Evolutionary conservation across 306 rosid species (phyloP), one percentile per base, ranked within the genome.

Genomic region (Vachellia pachyceras): DNA sequence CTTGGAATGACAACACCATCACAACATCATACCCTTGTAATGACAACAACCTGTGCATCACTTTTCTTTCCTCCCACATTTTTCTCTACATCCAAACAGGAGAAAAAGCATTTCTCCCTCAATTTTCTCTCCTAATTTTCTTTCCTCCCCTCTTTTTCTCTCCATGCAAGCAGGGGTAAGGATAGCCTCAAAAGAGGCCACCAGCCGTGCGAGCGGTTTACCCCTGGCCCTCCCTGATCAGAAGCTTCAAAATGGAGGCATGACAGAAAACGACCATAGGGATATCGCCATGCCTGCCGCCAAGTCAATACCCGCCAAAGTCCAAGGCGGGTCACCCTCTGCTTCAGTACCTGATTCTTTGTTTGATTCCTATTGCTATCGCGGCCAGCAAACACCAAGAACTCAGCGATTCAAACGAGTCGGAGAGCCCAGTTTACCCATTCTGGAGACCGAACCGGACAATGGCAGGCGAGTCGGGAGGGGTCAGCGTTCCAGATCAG

Each of bases 331-430:
- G 3, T 45, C 85, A 69, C 6, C 78, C 6, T 5, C 83, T 22
- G 57, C 47, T 29, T 64, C 73, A 7, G 0, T 20, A 1, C 6
- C 29, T 18, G 23, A 29, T 2, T 13, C 44, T 18, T 18, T 37
- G 7, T 81, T 81, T 68, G 82, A 72, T 44, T 74, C 85, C 1
- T 86, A 81, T 70, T 76, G 83, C 71, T 85, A 75, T 75, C 82
- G 72, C 41, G 77, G 86, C 71, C 73, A 18, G 78, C 10, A 0
- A 54, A 90, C 86, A 93, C 85, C 85, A 20, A 89, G 60, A 67
- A 83, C 87, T 50, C 88, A 61, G 33, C 92, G 88, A 39, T 84
- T 86, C 89, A 89, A 92, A 69, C 91, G 90, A 73, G 72, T 77
- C 47, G 86, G 91, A 44, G 57, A 88, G 72, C 83, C 85, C 83